A percentile compares a stretch with the other conserved stretches of the same genome.
phyloP scores from a whole-genome alignment of 345 rosid genomes.

The Geranium rotundifolium region DNA sequence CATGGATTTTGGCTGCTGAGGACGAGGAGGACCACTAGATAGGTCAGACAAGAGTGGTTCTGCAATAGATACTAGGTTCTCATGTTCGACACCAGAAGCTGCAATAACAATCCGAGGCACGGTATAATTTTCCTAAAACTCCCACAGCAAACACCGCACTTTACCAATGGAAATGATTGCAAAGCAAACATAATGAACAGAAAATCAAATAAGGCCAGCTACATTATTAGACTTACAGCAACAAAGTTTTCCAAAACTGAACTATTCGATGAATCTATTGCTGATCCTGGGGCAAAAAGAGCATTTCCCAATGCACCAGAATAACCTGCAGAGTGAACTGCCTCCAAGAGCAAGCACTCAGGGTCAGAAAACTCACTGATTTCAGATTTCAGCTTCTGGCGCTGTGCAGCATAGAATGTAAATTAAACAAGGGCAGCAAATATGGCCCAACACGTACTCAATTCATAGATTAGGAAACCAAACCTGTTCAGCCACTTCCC shows the following conservation, averaged over 20 bases:
- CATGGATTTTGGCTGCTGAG: conserved; percentile 54
- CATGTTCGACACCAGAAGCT: conserved; percentile 77
- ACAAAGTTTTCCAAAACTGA: conserved; percentile 62
- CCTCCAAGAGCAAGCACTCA: conserved; percentile 67
- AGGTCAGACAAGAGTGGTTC: conserved; percentile 85
- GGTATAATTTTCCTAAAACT: conserved; percentile 63
- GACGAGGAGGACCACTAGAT: conserved; percentile 29
- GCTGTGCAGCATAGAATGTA: conserved; percentile 34
- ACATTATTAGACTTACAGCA: conserved; percentile 35
- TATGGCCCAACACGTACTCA: background rate
- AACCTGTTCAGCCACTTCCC: conserved; percentile 88
- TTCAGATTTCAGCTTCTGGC: conserved; percentile 56
- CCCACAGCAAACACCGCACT: conserved; percentile 9
- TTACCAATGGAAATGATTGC: background rate
- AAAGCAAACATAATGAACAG: conserved; percentile 1
- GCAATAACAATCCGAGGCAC: conserved; percentile 79
- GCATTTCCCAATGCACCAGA: conserved; percentile 86
- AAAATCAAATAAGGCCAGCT: conserved; percentile 1
- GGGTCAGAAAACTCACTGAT: conserved; percentile 54
- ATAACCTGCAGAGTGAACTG: conserved; percentile 77
- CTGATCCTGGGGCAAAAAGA: conserved; percentile 72
- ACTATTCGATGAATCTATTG: conserved; percentile 39
- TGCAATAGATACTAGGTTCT: conserved; percentile 59
- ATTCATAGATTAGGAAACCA: background rate
- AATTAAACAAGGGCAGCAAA: background rate